Evolutionary conservation across 495 filamentous ascomycete genomes (phyloP).

Genomic region (Staphylotrichum longicolle): DNA sequence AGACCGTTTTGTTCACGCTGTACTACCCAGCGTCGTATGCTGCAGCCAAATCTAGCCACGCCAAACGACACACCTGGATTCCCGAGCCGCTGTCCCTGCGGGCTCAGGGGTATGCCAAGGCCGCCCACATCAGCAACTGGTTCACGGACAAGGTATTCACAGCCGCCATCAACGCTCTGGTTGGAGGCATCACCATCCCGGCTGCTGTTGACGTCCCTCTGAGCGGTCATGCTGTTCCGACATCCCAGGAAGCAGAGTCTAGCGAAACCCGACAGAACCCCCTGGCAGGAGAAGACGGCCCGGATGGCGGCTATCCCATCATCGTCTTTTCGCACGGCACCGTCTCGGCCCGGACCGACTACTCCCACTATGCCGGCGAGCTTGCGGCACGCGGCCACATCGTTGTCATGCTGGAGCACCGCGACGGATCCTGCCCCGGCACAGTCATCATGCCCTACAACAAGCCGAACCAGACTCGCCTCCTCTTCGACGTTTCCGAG

Average conservation of each 20-base stretch:
- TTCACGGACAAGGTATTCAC: constrained; percentile 41
- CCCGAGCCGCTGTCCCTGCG: constrained; percentile 48
- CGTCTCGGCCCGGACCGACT: constrained; percentile 49
- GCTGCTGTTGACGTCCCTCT: constrained; percentile 45
- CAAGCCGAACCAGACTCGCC: constrained; percentile 24
- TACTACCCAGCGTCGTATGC: constrained; percentile 46
- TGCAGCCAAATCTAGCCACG: background rate
- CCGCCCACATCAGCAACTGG: constrained; percentile 44
- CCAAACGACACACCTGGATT: constrained; percentile 47
- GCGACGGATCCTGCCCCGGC: constrained; percentile 54
- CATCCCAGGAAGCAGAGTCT: constrained; percentile 22
- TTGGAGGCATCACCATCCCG: constrained; percentile 44
- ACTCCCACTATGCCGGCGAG: constrained; percentile 54
- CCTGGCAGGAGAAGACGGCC: constrained; percentile 18
- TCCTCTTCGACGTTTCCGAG: constrained; percentile 34
- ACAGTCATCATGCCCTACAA: constrained; percentile 39
- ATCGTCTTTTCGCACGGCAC: constrained; percentile 56
- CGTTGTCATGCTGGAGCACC: constrained; percentile 53
- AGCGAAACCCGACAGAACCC: constrained; percentile 22
- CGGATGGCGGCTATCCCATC: constrained; percentile 36
- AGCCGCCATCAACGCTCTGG: constrained; percentile 35
- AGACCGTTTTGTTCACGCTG: constrained; percentile 50
- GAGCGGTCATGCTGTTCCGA: constrained; percentile 30
- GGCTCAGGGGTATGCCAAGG: constrained; percentile 49
- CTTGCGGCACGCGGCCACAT: constrained; percentile 52